Evolutionary conservation across 371 early-diverging fungal species (phyloP), one percentile per base, ranked within the genome.

Genomic region (Mucor mucedo): DNA sequence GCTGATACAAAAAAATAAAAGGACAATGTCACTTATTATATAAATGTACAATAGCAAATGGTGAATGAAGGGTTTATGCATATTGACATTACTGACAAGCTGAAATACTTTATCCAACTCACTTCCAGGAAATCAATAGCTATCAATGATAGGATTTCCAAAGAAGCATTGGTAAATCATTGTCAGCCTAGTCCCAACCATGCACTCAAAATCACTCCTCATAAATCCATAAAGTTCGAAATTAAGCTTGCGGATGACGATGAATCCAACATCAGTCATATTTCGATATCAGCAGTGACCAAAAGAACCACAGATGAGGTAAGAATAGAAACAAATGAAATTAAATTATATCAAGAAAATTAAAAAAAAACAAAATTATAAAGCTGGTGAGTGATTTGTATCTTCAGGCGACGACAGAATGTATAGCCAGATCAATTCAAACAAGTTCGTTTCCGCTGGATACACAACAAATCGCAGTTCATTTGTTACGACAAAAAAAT

Each of bases 61-160:
- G 54, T 69, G 8, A n/a, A 32, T 4, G 65, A 61, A 58, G 69
- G 69, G 2, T 69, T 69, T 42, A 69, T 69, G 69, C 69, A 69
- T 61, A 45, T 69, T 13, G 58, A 69, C 49, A 48, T 69, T 11
- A 69, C 65, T 0, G 48, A 61, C 4, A 47, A 44, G 0, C n/a
- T 64, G 13, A 44, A 53, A 9, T n/a, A 44, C 10, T 64, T 14
- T 27, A 28, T 55, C 30, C 7, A 4, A 2, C 8, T 8, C 5
- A 21, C 8, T 8, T 47, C 42, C 11, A 55, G 28, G 30, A 50
- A 13, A 29, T 11, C 44, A 42, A n/a, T 3, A 10, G 44, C 11
- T 4, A 6, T 4, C 35, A 35, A 35, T 8, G 8, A 35, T 35
- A 4, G 8, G 35, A 4, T 35, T 35, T 35, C 35, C 35, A 35